Conservation (phyloP, 2,329 filamentous ascomycete species). For the Nemania sp. region DNA sequence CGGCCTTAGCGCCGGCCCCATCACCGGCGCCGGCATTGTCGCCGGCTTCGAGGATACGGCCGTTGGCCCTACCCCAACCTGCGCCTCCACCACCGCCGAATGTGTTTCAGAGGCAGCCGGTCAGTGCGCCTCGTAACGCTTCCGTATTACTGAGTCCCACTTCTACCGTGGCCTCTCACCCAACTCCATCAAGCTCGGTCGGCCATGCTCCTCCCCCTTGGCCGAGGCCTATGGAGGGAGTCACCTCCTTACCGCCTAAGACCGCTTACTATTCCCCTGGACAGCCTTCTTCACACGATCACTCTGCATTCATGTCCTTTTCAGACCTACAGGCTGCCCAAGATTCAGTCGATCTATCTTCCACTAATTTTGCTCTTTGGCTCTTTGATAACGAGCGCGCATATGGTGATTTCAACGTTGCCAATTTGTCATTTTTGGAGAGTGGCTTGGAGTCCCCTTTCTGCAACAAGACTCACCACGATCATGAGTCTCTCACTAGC, state of each 20-base stretch:
- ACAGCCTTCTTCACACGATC: slow-evolving; percentile 35
- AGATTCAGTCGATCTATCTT: slow-evolving; percentile 42
- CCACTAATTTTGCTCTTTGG: slow-evolving; percentile 55
- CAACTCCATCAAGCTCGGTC: slow-evolving; percentile 30
- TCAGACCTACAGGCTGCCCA: slow-evolving; percentile 39
- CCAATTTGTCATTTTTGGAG: slow-evolving; percentile 52
- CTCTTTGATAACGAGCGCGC: slow-evolving; percentile 52
- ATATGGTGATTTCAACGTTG: slow-evolving; percentile 48
- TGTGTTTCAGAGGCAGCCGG: slow-evolving; percentile 34
- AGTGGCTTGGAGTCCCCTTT: slow-evolving; percentile 55
- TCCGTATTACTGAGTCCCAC: slow-evolving; percentile 51
- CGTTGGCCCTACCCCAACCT: slow-evolving; percentile 9
- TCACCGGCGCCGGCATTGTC: no score
- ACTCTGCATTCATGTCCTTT: slow-evolving; percentile 42
- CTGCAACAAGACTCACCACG: slow-evolving; percentile 55
- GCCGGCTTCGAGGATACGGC: background rate
- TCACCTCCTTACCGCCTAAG: slow-evolving; percentile 45
- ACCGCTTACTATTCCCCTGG: slow-evolving; percentile 42
- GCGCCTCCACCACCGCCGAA: slow-evolving; percentile 28
- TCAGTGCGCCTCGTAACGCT: slow-evolving; percentile 49
- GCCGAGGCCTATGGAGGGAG: slow-evolving; percentile 43
- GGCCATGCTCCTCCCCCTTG: slow-evolving; percentile 34
- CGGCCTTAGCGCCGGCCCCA: background rate
- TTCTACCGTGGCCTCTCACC: slow-evolving; percentile 39
- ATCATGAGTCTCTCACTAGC: slow-evolving; percentile 54